phyloP scores from a whole-genome alignment of 2,329 filamentous ascomycete genomes.

The Dactylellina parvicollis region DNA sequence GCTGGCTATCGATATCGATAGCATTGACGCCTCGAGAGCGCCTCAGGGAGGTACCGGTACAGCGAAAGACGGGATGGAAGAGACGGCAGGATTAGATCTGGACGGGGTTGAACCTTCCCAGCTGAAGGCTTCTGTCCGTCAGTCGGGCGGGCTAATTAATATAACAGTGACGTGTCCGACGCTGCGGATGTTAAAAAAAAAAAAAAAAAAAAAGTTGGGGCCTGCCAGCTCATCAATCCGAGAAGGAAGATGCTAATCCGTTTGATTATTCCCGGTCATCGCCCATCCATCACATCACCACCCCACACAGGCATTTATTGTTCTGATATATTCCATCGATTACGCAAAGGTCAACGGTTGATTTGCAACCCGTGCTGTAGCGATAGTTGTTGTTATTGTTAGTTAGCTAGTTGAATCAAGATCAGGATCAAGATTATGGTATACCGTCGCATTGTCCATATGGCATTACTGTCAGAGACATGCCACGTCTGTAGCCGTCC shows the following conservation, averaged over 20 bases:
- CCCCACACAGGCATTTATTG: constrained; percentile 35
- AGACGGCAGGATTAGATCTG: constrained; percentile 47
- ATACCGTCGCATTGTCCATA: too few species aligned
- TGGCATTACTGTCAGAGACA: too few species aligned
- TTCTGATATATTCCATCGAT: too few species aligned
- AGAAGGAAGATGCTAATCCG: constrained; percentile 15
- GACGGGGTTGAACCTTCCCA: constrained; percentile 37
- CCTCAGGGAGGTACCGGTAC: constrained; percentile 29
- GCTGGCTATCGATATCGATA: constrained; percentile 12
- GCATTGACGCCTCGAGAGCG: neutral
- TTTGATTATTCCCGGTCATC: constrained; percentile 20
- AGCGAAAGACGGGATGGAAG: constrained; percentile 46
- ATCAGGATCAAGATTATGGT: too few species aligned
- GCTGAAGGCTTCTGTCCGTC: constrained; percentile 11
- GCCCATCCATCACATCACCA: constrained; percentile 51
- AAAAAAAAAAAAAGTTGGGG: constrained; percentile 25
- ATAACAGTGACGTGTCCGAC: constrained; percentile 50
- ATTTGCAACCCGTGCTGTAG: too few species aligned
- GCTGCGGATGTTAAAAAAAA: constrained; percentile 43
- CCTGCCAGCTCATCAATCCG: constrained; percentile 53
- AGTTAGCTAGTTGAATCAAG: too few species aligned
- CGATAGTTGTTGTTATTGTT: too few species aligned
- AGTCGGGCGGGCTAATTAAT: constrained; percentile 37
- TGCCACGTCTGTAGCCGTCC: constrained; percentile 47
- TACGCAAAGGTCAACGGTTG: constrained; percentile 37